Conservation (phyloP, 1,139 yeast species). For the Sporopachydermia cereana region DNA sequence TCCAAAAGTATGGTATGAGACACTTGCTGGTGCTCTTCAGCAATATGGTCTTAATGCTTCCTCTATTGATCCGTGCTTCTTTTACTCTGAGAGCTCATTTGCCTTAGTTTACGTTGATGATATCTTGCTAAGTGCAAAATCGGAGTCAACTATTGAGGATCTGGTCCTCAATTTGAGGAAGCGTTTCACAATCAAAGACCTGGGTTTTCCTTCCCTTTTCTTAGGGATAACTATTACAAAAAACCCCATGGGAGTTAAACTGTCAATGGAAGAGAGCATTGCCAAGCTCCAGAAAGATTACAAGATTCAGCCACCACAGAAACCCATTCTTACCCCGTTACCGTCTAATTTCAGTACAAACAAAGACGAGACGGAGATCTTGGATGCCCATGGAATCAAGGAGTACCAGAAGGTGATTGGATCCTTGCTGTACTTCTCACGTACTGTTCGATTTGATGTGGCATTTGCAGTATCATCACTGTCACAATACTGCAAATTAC, state of each 20-base stretch:
- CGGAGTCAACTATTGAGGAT: background rate
- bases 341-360: background rate
- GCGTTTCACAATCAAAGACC: background rate
- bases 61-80: slow-evolving; percentile 3
- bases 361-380: background rate
- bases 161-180: background rate
- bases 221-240: slow-evolving; percentile 2
- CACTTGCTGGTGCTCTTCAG: background rate
- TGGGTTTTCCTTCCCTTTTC: slow-evolving; percentile 3
- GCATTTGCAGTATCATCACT: background rate
- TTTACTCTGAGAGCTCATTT: background rate
- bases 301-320: background rate
- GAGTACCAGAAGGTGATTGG: background rate
- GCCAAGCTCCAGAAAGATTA: background rate
- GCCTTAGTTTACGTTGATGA: background rate
- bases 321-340: background rate
- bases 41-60: background rate
- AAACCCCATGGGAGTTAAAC: background rate
- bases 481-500: background rate
- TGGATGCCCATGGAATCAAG: background rate
- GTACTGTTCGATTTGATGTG: slow-evolving; percentile 3
- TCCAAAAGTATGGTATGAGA: slow-evolving; percentile 4
- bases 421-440: background rate
- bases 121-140: background rate
- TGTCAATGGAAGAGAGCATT: background rate